phyloP scores from a whole-genome alignment of 257 asterid species.

The Leptodermis oblonga region DNA sequence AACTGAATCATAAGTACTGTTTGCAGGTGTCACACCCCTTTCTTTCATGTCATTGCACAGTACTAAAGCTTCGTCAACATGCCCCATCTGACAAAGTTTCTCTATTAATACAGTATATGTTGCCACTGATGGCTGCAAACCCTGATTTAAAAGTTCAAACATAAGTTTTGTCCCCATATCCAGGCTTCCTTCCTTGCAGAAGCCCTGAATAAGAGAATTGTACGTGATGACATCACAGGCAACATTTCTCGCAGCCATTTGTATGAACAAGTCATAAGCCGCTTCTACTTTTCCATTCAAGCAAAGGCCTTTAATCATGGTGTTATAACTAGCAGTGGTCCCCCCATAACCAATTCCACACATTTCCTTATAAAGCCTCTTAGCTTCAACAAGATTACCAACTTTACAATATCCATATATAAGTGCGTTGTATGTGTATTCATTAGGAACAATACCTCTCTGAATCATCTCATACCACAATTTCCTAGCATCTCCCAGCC shows the following conservation, averaged over 20 bases:
- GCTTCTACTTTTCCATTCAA: conserved; percentile 40
- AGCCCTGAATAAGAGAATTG: conserved; percentile 51
- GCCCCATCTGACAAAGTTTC: conserved; percentile 45
- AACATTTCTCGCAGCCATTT: conserved; percentile 49
- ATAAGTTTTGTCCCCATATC: conserved; percentile 33
- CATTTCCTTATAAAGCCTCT: conserved; percentile 60
- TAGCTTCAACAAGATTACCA: conserved; percentile 51
- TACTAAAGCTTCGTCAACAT: conserved; percentile 43
- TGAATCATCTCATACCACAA: conserved; percentile 73
- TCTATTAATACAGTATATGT: conserved; percentile 36
- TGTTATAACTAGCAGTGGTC: conserved; percentile 45
- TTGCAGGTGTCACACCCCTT: conserved; percentile 40
- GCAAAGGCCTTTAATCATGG: conserved; percentile 58
- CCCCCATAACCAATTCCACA: conserved; percentile 42
- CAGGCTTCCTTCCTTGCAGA: conserved; percentile 37
- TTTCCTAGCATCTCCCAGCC: conserved; percentile 47
- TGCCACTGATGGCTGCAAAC: conserved; percentile 42
- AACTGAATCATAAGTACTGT: conserved; percentile 33
- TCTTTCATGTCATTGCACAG: conserved; percentile 54
- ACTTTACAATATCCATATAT: conserved; percentile 49
- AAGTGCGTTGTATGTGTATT: conserved; percentile 46
- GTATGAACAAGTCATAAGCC: conserved; percentile 44
- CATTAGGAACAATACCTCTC: conserved; percentile 48
- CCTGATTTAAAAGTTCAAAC: conserved; percentile 40
- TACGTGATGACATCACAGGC: conserved; percentile 40